Evolutionary conservation across 495 filamentous ascomycete species (phyloP), one percentile per base, ranked within the genome.

Genomic region (Penicillium bovifimosum): DNA sequence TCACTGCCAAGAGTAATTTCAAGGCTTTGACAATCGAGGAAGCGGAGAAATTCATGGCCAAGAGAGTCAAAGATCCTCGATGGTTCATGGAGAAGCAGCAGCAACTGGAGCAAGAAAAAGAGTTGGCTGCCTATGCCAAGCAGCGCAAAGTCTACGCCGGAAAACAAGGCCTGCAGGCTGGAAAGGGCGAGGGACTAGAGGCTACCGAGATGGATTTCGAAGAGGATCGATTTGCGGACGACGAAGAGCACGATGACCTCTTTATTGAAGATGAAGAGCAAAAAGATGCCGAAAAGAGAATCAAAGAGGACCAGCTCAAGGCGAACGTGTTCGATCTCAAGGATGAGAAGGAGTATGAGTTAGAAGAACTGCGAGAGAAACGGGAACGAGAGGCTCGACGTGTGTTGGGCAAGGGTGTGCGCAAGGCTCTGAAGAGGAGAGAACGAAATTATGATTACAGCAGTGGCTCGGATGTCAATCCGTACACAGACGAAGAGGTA

Each of bases 391-490:
- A 86, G 50, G 78, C 83, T 55, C 73, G 78, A 26, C 83, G 83
- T 58, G 78, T 83, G 36, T 72, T 86, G 17, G 87, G 89, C 9
- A 93, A 91, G 68, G 75, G 78, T 50, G 81, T 88, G 4, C 81
- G 85, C 35, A 96, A 93, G 66, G 81, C 85, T 7, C 72, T 98
- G 2, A 81, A 82, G 60, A 92, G 85, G 70, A 81, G 86, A 41
- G 93, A 98, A 71, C 86, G 86, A 59, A 90, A 93, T 53, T 84
- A 75, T 53, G 84, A 88, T 49, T 96, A 95, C 64, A 88, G 91
- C 35, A 83, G 83, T 51, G 85, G 86, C 41, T 83, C 81, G 11
- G 81, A 85, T 49, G 77, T 74, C 16, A 86, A 96, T 66, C 91
- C 91, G 9, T 96, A 91, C 59, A 83, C 79, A 1, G 72, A 75